phyloP scores from a whole-genome alignment of 805 yeast species.

The Saturnispora bothae region DNA sequence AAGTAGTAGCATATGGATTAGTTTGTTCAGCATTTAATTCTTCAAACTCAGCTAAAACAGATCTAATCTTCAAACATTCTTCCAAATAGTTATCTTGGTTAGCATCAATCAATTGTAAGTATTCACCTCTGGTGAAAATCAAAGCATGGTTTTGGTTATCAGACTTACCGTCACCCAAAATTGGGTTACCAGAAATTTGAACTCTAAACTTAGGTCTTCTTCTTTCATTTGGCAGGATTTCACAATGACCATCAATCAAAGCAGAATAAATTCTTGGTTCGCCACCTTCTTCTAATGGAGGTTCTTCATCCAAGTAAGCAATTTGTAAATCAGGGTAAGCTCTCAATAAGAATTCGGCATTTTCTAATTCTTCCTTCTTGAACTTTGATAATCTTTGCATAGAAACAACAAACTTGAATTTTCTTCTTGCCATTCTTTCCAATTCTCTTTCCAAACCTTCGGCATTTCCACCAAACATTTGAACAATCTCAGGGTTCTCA shows the following conservation, averaged over 20 bases:
- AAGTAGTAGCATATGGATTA: conserved; percentile 70
- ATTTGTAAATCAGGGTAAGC: conserved; percentile 82
- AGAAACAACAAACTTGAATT: conserved; percentile 70
- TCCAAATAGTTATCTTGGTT: conserved; percentile 80
- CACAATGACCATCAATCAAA: conserved; percentile 73
- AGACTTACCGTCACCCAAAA: conserved; percentile 81
- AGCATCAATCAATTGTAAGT: conserved; percentile 75
- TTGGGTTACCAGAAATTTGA: conserved; percentile 74
- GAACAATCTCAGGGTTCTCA: conserved; percentile 90
- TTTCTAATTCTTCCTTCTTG: conserved; percentile 63
- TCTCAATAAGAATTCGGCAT: conserved; percentile 69
- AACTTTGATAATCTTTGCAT: conserved; percentile 77
- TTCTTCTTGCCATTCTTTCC: conserved; percentile 80
- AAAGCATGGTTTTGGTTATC: conserved; percentile 79
- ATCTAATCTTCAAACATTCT: conserved; percentile 76
- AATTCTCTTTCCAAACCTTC: conserved; percentile 93
- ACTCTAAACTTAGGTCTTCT: conserved; percentile 70
- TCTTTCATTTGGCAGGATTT: conserved; percentile 59
- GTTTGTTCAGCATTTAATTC: conserved; percentile 66
- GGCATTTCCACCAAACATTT: conserved; percentile 97
- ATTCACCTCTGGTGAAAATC: conserved; percentile 76
- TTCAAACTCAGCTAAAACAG: conserved; percentile 74
- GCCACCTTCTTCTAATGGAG: conserved; percentile 60
- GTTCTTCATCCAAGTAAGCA: conserved; percentile 91
- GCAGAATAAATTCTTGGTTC: conserved; percentile 67